A percentile compares a stretch with the other conserved stretches of the same genome.
Conservation (phyloP, 2,329 filamentous ascomycete genomes). For the Geosmithia putterillii region DNA sequence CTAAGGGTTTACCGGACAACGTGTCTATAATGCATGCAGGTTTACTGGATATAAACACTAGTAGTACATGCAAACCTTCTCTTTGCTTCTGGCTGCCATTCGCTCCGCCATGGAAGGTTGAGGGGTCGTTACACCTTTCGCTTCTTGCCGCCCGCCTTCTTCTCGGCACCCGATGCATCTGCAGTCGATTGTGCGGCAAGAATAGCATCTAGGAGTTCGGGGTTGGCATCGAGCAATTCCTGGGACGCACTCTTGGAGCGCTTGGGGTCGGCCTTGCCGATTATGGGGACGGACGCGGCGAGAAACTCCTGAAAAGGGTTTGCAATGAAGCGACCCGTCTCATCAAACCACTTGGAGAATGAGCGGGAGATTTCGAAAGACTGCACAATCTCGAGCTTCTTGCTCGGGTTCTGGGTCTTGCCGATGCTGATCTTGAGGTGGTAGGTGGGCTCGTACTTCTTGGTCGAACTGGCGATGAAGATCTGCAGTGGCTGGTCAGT, state of each 20-base stretch:
- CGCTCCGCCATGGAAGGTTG: too few species aligned
- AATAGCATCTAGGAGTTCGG: slow-evolving; percentile 37
- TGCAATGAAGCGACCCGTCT: slow-evolving; percentile 56
- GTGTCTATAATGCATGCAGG: too few species aligned
- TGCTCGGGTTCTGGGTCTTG: slow-evolving; percentile 2
- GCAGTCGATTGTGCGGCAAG: slow-evolving; percentile 16
- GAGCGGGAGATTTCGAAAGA: slow-evolving; percentile 45
- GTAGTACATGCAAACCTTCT: background rate
- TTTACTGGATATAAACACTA: background rate
- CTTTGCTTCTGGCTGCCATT: background rate
- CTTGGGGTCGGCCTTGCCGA: slow-evolving; percentile 55
- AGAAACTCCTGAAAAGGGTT: slow-evolving; percentile 70
- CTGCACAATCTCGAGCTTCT: slow-evolving; percentile 18
- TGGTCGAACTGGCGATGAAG: slow-evolving; percentile 56
- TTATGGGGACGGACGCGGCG: slow-evolving; percentile 50
- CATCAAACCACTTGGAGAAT: slow-evolving; percentile 70
- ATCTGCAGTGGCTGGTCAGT: slow-evolving; percentile 38
- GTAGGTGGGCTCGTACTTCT: slow-evolving; percentile 76
- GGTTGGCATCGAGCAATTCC: slow-evolving; percentile 23
- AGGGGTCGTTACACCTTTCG: slow-evolving; percentile 32
- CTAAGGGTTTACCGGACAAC: too few species aligned
- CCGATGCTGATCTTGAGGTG: slow-evolving; percentile 53
- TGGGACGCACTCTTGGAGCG: slow-evolving; percentile 27
- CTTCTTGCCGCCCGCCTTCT: slow-evolving; percentile 30
- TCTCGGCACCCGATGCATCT: slow-evolving; percentile 17